A percentile compares a stretch with the other conserved stretches of the same genome.
phyloP scores from a whole-genome alignment of 75 land plant species.

The Adiantum capillusveneris region DNA sequence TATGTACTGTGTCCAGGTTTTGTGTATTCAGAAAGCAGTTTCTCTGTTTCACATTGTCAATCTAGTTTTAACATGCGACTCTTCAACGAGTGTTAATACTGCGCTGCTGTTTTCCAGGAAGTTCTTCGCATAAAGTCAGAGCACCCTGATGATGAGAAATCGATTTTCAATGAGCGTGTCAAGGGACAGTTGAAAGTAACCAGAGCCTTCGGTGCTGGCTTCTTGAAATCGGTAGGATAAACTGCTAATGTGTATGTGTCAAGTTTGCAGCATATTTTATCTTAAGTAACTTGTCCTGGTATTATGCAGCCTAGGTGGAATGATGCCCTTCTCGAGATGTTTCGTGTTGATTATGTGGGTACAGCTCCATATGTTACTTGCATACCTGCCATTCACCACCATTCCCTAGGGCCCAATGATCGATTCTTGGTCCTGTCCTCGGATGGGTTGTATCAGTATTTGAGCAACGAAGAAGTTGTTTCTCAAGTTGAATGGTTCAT shows the following conservation, averaged over 20 bases:
- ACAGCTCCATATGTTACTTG: slow-evolving; percentile 77
- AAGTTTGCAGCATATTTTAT: neutral
- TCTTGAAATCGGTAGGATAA: slow-evolving; percentile 42
- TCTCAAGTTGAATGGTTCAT: slow-evolving; percentile 90
- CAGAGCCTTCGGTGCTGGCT: slow-evolving; percentile 62
- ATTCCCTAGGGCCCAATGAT: slow-evolving; percentile 74
- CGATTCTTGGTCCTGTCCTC: slow-evolving; percentile 90
- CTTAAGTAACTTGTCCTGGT: neutral
- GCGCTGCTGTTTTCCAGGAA: slow-evolving; percentile 22
- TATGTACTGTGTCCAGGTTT: no score
- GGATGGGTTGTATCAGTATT: slow-evolving; percentile 95
- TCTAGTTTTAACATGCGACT: no score
- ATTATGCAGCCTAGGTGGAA: slow-evolving; percentile 93
- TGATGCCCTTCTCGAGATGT: slow-evolving; percentile 85
- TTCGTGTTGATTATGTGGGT: slow-evolving; percentile 83
- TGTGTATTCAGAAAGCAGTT: no score
- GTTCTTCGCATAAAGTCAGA: slow-evolving; percentile 33
- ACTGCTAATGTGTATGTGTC: neutral
- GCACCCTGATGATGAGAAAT: slow-evolving; percentile 36
- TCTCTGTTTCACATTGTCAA: no score
- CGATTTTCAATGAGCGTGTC: slow-evolving; percentile 46
- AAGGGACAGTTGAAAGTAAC: slow-evolving; percentile 52
- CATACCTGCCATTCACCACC: slow-evolving; percentile 72
- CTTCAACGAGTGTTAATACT: no score
- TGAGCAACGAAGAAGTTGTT: slow-evolving; percentile 94